Base-by-base conservation (phyloP, 768 basidiomycete species). In the Heimioporus sp. region DNA sequence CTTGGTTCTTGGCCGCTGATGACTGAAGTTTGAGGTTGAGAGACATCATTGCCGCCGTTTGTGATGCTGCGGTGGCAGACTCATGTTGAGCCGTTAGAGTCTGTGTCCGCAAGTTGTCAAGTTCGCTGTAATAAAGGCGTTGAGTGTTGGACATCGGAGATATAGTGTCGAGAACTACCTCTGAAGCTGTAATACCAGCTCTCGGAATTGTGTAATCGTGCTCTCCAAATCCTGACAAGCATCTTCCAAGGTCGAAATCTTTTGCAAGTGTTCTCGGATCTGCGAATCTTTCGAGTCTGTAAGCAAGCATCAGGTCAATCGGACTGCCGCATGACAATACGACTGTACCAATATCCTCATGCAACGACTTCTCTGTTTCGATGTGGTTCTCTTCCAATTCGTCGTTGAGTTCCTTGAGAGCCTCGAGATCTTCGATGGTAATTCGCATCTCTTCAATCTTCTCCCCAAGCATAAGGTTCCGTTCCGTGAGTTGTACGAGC, bases 391-490 rank as follows among this genome's bases (percentile, higher is more conserved):
- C 95, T 68, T 98, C 97, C 3, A 99, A 80, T 71, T 99, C 97
- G 55, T 99, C 96, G 50, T 88, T 92, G 43, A 99, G 86, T 63
- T 98, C 97, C 65, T 95, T 91, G 38, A 99, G 81, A 11, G 94
- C 84, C 65, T 99, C 97, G 4, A 98, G 82, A 62, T 99, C 97
- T 67, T 98, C 96, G 49, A 98, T 92, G 0, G 90, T 91, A 49
- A 92, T 86, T 12, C 92, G 82, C 90, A 98, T 95, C 70, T 98
- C 94, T 66, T 98, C 97, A 57, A 98, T 93, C 83, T 94, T 95
- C 91, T 98, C 96, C 54, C 91, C 87, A 42, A 98, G 81, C 71
- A 87, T 81, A 17, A 98, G 78, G 64, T 97, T 98, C 5, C 95
- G 83, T 61, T 97, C 96, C 0, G 96, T 99, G 41, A 99, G 78